A percentile compares a stretch with the other conserved stretches of the same genome.
Conservation (phyloP, 2,329 filamentous ascomycete genomes). For the Furcasterigmium sp. region DNA sequence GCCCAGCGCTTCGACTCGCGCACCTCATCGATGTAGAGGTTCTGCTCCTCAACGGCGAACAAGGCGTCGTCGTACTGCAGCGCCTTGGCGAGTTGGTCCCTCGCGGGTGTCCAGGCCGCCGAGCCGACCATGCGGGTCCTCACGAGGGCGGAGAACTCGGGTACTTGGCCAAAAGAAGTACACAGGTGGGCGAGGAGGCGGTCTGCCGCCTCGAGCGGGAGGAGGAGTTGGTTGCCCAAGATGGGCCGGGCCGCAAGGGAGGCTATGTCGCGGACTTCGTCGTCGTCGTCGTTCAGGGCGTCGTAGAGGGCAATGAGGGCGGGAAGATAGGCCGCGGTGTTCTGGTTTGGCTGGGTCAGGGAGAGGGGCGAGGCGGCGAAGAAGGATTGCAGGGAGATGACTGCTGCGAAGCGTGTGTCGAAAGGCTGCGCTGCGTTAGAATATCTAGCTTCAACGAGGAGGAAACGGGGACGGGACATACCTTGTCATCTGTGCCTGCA, state of each 20-base stretch:
- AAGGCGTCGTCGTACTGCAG: slow-evolving; percentile 59
- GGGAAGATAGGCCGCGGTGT: slow-evolving; percentile 37
- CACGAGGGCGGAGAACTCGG: slow-evolving; percentile 33
- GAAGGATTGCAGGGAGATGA: slow-evolving; percentile 48
- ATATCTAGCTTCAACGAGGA: slow-evolving; percentile 3
- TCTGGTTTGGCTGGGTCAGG: slow-evolving; percentile 14
- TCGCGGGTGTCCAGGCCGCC: slow-evolving; percentile 22
- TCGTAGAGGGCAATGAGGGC: slow-evolving; percentile 67
- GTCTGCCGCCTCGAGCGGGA: slow-evolving; percentile 41
- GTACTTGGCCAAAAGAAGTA: slow-evolving; percentile 23
- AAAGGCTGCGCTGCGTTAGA: slow-evolving; percentile 43
- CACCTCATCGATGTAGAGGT: slow-evolving; percentile 84
- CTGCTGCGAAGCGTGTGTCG: slow-evolving; percentile 58
- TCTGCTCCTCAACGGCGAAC: slow-evolving; percentile 88
- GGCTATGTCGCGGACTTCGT: slow-evolving; percentile 71
- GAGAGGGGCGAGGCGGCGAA: slow-evolving; percentile 25
- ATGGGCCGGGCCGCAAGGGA: slow-evolving; percentile 43
- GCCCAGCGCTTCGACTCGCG: slow-evolving; percentile 70
- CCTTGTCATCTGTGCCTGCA: slow-evolving; percentile 42
- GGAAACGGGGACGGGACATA: slow-evolving; percentile 19
- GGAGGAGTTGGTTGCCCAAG: slow-evolving; percentile 36
- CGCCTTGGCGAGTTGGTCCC: slow-evolving; percentile 35
- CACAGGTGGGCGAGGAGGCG: slow-evolving; percentile 39
- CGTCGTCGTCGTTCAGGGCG: slow-evolving; percentile 82
- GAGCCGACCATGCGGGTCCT: slow-evolving; percentile 36